Evolutionary conservation across 164 flowering plant genomes (phyloP).

Genomic region (Amborella trichopoda): DNA sequence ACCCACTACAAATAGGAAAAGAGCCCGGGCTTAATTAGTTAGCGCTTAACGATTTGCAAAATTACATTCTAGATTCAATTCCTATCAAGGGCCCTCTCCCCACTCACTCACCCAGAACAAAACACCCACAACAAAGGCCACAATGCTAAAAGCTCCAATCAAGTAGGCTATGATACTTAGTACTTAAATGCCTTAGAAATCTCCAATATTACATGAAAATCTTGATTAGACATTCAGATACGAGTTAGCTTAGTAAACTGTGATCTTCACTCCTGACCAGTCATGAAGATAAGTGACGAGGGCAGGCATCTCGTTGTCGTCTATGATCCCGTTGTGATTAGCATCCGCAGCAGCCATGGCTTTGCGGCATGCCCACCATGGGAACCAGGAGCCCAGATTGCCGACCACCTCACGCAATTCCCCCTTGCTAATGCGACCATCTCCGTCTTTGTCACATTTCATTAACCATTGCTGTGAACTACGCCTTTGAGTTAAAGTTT

Average conservation of each 20-base stretch:
- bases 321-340: constrained; percentile 11
- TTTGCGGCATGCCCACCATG: not conserved
- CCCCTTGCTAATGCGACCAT: constrained; percentile 13
- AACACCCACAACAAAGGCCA: too few relatives aligned
- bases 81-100: too few relatives aligned
- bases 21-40: too few relatives aligned
- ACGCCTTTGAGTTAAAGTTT: constrained; percentile 5
- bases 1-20: too few relatives aligned
- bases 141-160: too few relatives aligned
- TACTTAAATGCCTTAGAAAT: too few relatives aligned
- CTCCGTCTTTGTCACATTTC: constrained; percentile 12
- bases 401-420: constrained; percentile 14
- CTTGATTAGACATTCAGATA: too few relatives aligned
- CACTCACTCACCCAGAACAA: too few relatives aligned
- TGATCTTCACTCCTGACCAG: constrained; percentile 7
- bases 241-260: not conserved
- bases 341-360: constrained; percentile 8
- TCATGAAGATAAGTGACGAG: constrained; percentile 11
- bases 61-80: too few relatives aligned
- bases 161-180: too few relatives aligned
- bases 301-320: constrained; percentile 7
- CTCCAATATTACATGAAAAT: too few relatives aligned
- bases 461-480: constrained; percentile 17
- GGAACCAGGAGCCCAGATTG: constrained; percentile 5
- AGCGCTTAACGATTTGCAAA: too few relatives aligned